A percentile compares a stretch with the other conserved stretches of the same genome.
These are phyloP conservation scores for Fragaria ananassa DNA, from an alignment of 306 rosid genomes.

Conservation along the genomic window DNA sequence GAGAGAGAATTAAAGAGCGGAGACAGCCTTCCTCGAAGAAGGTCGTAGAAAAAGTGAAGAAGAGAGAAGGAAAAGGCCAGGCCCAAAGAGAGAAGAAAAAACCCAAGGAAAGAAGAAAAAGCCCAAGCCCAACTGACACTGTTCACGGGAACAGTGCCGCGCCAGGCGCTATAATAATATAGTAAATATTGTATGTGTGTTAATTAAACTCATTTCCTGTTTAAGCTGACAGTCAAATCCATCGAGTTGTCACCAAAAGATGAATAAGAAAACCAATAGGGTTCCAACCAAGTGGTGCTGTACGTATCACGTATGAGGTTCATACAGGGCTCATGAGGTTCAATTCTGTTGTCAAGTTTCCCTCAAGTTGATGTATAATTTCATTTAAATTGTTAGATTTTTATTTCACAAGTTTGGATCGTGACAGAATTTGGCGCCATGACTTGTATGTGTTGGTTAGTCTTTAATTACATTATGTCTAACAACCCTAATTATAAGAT, in stretches of 20 bases:
- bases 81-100: too few relatives aligned
- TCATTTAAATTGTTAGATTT: background rate
- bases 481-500: background rate
- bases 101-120: too few relatives aligned
- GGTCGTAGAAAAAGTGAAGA: too few relatives aligned
- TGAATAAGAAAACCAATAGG: background rate
- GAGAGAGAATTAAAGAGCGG: too few relatives aligned
- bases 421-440: background rate
- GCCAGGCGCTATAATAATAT: too few relatives aligned
- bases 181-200: background rate
- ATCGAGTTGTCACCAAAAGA: background rate
- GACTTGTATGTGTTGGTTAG: background rate
- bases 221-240: constrained; percentile 13
- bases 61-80: too few relatives aligned
- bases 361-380: too few relatives aligned
- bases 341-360: background rate
- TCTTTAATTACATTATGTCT: background rate
- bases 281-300: background rate
- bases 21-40: too few relatives aligned
- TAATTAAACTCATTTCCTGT: background rate
- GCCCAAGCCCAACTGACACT: too few relatives aligned
- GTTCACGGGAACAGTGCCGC: too few relatives aligned
- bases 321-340: background rate
- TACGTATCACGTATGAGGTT: background rate
- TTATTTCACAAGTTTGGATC: background rate